Percentiles rank a stretch among this genome's conserved stretches.
Conservation (phyloP, 106 monocot species). For the Acorus gramineus region DNA sequence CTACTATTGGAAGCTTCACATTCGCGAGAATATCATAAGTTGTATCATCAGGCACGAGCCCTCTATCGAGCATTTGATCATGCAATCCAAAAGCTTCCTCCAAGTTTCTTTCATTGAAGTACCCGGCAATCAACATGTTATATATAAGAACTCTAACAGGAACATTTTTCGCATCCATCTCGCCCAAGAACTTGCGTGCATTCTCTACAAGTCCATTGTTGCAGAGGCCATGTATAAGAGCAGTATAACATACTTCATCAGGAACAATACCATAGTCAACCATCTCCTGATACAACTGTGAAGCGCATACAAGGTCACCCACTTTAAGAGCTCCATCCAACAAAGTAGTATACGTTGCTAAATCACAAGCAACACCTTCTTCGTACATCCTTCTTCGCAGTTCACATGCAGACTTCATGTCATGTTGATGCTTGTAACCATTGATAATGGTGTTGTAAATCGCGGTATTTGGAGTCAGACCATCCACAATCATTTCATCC, state of each 20-base stretch:
- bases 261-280: conserved; percentile 38
- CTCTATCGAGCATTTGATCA: conserved; percentile 71
- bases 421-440: conserved; percentile 42
- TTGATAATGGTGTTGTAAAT: conserved; percentile 55
- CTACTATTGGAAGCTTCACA: background rate
- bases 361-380: conserved; percentile 46
- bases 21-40: conserved; percentile 55
- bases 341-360: conserved; percentile 53
- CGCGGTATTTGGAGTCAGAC: conserved; percentile 32
- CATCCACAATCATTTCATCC: conserved; percentile 30
- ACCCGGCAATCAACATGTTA: conserved; percentile 45
- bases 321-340: conserved; percentile 60
- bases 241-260: conserved; percentile 41
- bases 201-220: conserved; percentile 30
- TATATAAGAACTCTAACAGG: conserved; percentile 36
- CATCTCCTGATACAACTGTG: conserved; percentile 46
- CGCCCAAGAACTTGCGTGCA: conserved; percentile 31
- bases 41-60: conserved; percentile 42
- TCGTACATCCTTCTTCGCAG: conserved; percentile 41
- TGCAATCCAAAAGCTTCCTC: conserved; percentile 55
- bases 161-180: conserved; percentile 36
- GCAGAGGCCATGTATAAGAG: conserved; percentile 40
- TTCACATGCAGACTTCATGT: conserved; percentile 41
- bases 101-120: conserved; percentile 41
- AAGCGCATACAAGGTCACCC: conserved; percentile 37